Evolutionary conservation across 1,139 yeast genomes (phyloP).

Genomic region (Pichia inconspicua): DNA sequence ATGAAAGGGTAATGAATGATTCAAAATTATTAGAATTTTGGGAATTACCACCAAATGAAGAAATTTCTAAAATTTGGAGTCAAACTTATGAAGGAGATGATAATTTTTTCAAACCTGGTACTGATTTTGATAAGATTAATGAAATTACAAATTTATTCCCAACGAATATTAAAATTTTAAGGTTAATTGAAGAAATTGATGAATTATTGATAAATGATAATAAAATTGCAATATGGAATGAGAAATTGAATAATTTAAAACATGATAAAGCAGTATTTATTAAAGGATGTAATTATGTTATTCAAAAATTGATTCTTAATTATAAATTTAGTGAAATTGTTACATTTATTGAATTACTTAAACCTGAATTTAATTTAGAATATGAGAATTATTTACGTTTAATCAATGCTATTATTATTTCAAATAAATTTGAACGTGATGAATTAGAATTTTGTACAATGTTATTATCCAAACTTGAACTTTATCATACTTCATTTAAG

Average conservation of each 20-base stretch:
- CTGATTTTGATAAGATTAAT: background rate
- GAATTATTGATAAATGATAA: background rate
- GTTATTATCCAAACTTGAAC: background rate
- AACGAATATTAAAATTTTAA: background rate
- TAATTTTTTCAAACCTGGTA: conserved; percentile 6
- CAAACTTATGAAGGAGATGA: background rate
- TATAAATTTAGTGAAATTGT: conserved; percentile 5
- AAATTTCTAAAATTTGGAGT: background rate
- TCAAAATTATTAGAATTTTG: background rate
- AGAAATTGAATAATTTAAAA: background rate
- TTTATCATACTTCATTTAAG: background rate
- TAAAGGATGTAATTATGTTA: background rate
- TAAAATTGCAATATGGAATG: background rate
- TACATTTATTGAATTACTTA: conserved; percentile 6
- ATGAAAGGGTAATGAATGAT: conserved; percentile 1
- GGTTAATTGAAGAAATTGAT: background rate
- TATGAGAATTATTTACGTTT: conserved; percentile 2
- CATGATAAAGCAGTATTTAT: conserved; percentile 1
- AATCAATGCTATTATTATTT: background rate
- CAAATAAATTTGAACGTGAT: background rate
- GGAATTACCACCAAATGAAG: background rate
- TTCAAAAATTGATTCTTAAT: background rate
- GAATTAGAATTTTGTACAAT: background rate
- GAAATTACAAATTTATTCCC: conserved; percentile 6
- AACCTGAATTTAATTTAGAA: conserved; percentile 3